Base-by-base conservation (phyloP, 2,329 filamentous ascomycete genomes). In the Mycosphaerella sp. region DNA sequence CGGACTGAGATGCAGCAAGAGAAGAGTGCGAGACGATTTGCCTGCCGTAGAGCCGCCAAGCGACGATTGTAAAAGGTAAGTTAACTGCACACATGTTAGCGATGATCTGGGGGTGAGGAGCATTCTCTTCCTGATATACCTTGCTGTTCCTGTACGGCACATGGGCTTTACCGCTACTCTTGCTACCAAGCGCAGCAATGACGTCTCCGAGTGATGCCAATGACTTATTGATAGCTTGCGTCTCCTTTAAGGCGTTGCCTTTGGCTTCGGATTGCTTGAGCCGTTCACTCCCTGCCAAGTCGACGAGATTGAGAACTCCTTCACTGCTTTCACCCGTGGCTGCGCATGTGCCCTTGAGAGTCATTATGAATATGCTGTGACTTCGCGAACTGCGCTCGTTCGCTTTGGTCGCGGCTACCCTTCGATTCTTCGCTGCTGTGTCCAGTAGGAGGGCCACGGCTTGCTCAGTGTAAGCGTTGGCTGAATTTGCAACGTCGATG, bases 1-100 rank as follows among this genome's bases (percentile, higher is more conserved):
- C 30, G 93, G 93, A 61, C 86, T 93, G 50, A 95, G 87, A 90
- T 97, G 97, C 68, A 97, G 89, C 69, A 98, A 95, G 93, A 98
- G 98, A 63, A 98, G 84, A 0, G 93, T 98, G 73, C 96, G 95
- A 61, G 86, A 93, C 21, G 61, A 61, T 43, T 67, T 67, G 50
- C 64, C 65, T 36, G 60, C 65, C n/a, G 62, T 59, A 69, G 95
- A 96, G 13, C 93, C 93, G 3, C 93, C 91, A 6, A 98, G 76
- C 2, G 89, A 95, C 66, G 93, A 94, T 79, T 97, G 89, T 34
- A 98, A 79, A 41, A 98, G 78, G 66, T 96, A 95, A 7, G 93
- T 98, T 59, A 98, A 78, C 79, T 86, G 44, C n/a, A 16, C 17
- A 7, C n/a, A 17, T 8, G 34, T 59, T 49, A 61, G 54, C 35